These are phyloP conservation scores for Boeremia exigua DNA, from an alignment of 2,329 filamentous ascomycete species.

Conservation along the genomic window DNA sequence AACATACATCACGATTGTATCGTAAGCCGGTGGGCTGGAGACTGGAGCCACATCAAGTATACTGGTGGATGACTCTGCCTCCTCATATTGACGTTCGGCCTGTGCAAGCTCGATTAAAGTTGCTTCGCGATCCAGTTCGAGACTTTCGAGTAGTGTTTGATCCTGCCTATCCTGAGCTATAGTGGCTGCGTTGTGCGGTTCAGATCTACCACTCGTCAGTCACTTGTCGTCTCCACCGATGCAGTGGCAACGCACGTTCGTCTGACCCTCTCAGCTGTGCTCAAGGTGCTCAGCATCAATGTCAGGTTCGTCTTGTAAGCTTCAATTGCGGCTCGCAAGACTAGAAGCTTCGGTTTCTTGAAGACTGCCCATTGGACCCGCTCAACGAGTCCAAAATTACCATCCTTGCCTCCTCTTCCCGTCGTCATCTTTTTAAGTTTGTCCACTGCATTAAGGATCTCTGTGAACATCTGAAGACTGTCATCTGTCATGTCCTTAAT, in stretches of 20 bases:
- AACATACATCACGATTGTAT: background rate
- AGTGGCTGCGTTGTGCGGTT: background rate
- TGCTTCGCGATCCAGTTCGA: slow-evolving; percentile 22
- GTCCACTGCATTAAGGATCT: slow-evolving; percentile 25
- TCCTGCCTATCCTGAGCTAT: slow-evolving; percentile 23
- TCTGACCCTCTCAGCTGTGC: slow-evolving; percentile 27
- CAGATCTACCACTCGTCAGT: background rate
- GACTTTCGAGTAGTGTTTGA: slow-evolving; percentile 18
- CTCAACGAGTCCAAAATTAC: slow-evolving; percentile 20
- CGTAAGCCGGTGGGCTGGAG: background rate
- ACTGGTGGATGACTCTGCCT: background rate
- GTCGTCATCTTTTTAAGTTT: slow-evolving; percentile 12
- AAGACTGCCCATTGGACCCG: slow-evolving; percentile 28
- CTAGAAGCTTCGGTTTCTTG: slow-evolving; percentile 26
- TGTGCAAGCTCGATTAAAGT: slow-evolving; percentile 25
- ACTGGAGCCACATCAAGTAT: background rate
- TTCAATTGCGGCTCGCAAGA: slow-evolving; percentile 27
- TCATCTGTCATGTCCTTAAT: slow-evolving; percentile 26
- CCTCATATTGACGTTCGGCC: slow-evolving; percentile 14
- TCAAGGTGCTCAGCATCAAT: slow-evolving; percentile 28
- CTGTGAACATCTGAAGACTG: slow-evolving; percentile 29
- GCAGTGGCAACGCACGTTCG: slow-evolving; percentile 10
- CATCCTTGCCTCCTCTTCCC: slow-evolving; percentile 24
- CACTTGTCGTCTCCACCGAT: background rate
- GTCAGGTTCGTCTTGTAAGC: slow-evolving; percentile 31